phyloP scores from a whole-genome alignment of 1,284 basidiomycete genomes.

The Laetiporus sulphureus region DNA sequence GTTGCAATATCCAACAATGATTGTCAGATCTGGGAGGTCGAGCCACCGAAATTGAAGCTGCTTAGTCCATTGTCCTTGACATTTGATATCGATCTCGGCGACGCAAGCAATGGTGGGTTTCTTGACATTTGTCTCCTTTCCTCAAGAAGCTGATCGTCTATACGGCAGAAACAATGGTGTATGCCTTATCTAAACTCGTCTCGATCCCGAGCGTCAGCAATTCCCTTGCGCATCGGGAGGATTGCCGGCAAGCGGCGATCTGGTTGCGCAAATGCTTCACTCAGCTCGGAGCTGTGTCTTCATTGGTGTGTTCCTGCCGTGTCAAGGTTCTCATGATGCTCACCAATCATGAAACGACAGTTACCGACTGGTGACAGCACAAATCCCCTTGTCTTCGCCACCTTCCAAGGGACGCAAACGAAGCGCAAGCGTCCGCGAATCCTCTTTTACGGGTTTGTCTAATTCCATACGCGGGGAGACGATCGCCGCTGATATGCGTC shows the following conservation, averaged over 20 bases:
- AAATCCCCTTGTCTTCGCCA: conserved; percentile 84
- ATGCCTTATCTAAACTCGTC: conserved; percentile 81
- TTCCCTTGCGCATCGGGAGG: conserved; percentile 64
- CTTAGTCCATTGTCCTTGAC: conserved; percentile 2
- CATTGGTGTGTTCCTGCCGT: conserved; percentile 56
- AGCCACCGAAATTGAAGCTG: conserved; percentile 25
- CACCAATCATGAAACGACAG: too few relatives aligned
- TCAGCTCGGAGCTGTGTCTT: conserved; percentile 78
- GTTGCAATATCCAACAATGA: too few relatives aligned
- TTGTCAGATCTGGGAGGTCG: conserved; percentile 57
- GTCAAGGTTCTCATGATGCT: too few relatives aligned
- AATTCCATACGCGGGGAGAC: background rate
- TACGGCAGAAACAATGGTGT: conserved; percentile 53
- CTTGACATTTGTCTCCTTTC: too few relatives aligned
- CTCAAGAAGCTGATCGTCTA: too few relatives aligned
- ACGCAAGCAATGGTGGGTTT: conserved; percentile 16
- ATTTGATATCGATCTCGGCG: conserved; percentile 1
- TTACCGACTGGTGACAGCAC: conserved; percentile 55
- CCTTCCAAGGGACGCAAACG: conserved; percentile 64
- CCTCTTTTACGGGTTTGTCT: conserved; percentile 75
- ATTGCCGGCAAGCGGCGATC: conserved; percentile 88
- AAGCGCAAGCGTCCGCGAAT: conserved; percentile 59
- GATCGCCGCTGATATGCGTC: background rate
- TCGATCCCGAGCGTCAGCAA: conserved; percentile 84
- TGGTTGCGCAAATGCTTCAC: conserved; percentile 84